A percentile compares a stretch with the other conserved stretches of the same genome.
Conservation (phyloP, 2,329 filamentous ascomycete genomes). For the Ceratocystis ficicola region DNA sequence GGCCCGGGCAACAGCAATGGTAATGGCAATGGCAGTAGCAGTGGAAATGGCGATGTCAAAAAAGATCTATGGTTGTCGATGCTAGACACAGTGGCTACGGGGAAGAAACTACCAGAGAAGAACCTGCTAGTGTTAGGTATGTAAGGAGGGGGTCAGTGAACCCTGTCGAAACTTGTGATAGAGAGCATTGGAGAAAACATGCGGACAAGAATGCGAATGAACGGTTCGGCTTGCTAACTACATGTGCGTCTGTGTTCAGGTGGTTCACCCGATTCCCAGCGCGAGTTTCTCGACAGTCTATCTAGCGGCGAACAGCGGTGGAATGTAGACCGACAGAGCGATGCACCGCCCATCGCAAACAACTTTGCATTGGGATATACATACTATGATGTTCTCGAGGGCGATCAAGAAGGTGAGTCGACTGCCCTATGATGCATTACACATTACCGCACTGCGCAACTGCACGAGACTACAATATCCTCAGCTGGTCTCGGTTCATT, state of each 20-base stretch:
- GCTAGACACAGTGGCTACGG: conserved; percentile 80
- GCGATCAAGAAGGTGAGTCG: conserved; percentile 71
- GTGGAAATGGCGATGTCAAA: conserved; percentile 56
- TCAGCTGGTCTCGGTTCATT: too few relatives aligned
- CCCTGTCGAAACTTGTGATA: background rate
- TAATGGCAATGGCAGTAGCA: conserved; percentile 38
- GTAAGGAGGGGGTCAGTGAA: conserved; percentile 23
- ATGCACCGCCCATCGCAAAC: conserved; percentile 71
- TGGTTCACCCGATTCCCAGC: conserved; percentile 69
- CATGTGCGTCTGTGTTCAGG: conserved; percentile 36
- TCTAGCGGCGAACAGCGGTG: conserved; percentile 43
- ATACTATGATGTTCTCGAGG: conserved; percentile 86
- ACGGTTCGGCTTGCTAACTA: conserved; percentile 6
- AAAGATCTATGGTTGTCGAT: conserved; percentile 91
- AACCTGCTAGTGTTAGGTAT: conserved; percentile 74
- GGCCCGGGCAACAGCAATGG: conserved; percentile 53
- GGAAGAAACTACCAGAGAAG: conserved; percentile 82
- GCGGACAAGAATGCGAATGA: background rate
- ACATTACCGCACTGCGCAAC: too few relatives aligned
- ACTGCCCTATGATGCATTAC: background rate
- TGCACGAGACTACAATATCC: too few relatives aligned
- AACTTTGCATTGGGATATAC: conserved; percentile 88
- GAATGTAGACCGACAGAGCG: conserved; percentile 44
- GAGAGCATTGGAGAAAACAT: conserved; percentile 10
- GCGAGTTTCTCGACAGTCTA: conserved; percentile 64